These are phyloP conservation scores for Plasmodiophora brassicae DNA, from an alignment of 208 protist genomes.

Conservation along the genomic window DNA sequence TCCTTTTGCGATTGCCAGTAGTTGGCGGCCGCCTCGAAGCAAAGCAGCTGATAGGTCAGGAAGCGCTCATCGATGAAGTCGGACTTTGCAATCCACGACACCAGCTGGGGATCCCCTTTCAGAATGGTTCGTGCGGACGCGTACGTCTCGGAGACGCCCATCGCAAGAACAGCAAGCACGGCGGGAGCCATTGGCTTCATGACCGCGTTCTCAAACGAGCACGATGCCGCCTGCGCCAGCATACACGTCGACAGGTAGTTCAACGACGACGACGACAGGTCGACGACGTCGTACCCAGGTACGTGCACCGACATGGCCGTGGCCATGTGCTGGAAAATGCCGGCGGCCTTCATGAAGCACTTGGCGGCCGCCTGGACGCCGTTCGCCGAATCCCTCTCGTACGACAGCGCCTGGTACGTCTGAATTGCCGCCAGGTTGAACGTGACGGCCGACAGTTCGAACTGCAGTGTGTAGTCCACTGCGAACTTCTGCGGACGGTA, in stretches of 20 bases:
- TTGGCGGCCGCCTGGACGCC: neutral
- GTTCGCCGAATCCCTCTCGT: neutral
- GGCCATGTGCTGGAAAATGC: neutral
- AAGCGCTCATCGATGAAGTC: neutral
- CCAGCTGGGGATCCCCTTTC: neutral
- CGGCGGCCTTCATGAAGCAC: neutral
- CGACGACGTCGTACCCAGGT: neutral
- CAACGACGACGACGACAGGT: neutral
- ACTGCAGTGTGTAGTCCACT: neutral
- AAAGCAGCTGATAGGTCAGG: neutral
- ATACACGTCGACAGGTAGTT: neutral
- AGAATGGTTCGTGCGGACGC: neutral
- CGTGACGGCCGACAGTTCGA: neutral
- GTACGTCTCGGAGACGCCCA: neutral
- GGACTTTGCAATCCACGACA: neutral
- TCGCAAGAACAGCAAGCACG: neutral
- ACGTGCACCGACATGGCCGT: neutral
- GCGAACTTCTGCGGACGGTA: conserved; percentile 4
- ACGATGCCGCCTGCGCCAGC: neutral
- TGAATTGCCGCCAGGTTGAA: conserved; percentile 13
- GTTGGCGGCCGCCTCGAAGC: neutral
- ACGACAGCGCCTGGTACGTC: neutral
- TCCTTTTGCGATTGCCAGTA: conserved; percentile 29
- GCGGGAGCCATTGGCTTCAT: neutral
- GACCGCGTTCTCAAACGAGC: neutral